Percentiles rank a stretch among this genome's conserved stretches.
Evolutionary conservation across 2,329 filamentous ascomycete genomes (phyloP).

Genomic region (Fusarium cyanostomum): DNA sequence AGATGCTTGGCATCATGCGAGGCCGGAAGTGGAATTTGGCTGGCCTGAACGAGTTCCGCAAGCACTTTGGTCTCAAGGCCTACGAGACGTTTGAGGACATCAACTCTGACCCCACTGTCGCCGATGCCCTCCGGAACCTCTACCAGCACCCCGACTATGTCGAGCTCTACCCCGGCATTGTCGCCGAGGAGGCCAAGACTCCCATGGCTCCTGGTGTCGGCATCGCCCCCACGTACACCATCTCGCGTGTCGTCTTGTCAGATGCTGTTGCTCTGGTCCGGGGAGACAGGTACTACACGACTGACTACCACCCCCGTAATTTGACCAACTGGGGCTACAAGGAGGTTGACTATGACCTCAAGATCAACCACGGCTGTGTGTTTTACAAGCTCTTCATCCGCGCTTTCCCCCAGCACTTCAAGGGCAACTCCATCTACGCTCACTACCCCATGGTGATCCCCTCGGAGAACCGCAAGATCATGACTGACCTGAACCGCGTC

Average conservation of each 20-base stretch:
- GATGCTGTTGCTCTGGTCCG: conserved; percentile 83
- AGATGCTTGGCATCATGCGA: conserved; percentile 83
- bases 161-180: conserved; percentile 81
- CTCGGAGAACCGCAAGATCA: conserved; percentile 75
- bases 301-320: conserved; percentile 77
- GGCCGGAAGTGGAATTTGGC: conserved; percentile 80
- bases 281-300: conserved; percentile 81
- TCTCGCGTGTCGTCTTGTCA: conserved; percentile 78
- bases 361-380: conserved; percentile 81
- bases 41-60: conserved; percentile 84
- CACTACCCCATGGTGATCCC: conserved; percentile 80
- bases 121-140: conserved; percentile 70
- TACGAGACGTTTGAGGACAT: conserved; percentile 85
- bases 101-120: conserved; percentile 78
- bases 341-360: conserved; percentile 76
- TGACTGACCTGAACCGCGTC: conserved; percentile 72
- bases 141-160: conserved; percentile 84
- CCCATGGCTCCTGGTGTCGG: conserved; percentile 80
- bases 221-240: conserved; percentile 78
- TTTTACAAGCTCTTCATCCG: conserved; percentile 86
- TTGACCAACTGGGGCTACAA: conserved; percentile 87
- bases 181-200: conserved; percentile 78
- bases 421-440: conserved; percentile 80
- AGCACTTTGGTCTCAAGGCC: conserved; percentile 80
- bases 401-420: conserved; percentile 84